phyloP scores from a whole-genome alignment of 2,329 filamentous ascomycete genomes.

The Lecanoromycetidae sp. region DNA sequence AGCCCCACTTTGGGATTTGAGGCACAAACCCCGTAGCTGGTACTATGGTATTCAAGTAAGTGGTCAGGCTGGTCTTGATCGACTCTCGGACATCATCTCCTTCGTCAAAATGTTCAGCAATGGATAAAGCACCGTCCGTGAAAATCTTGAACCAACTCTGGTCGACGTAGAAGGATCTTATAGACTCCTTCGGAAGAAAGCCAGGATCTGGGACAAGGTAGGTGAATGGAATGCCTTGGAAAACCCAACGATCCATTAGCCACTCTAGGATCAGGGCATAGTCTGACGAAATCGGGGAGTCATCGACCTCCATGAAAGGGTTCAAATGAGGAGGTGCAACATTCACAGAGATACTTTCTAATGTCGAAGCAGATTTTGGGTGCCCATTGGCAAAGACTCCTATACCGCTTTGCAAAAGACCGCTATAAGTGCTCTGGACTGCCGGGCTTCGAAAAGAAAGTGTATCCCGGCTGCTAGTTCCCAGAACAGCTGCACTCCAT shows the following conservation, averaged over 20 bases:
- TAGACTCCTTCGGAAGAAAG: constrained; percentile 1
- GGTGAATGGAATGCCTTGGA: background rate
- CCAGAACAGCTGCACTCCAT: background rate
- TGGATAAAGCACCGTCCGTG: background rate
- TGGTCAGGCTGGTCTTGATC: background rate
- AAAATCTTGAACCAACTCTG: background rate
- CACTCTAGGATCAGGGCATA: background rate
- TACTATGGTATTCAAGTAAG: background rate
- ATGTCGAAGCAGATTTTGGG: too few species aligned
- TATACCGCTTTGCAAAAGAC: too few species aligned
- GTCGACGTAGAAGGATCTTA: background rate
- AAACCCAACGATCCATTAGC: background rate
- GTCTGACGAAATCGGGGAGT: background rate
- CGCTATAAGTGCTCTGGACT: background rate
- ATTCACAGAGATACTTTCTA: too few species aligned
- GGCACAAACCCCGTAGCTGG: background rate
- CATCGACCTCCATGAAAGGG: too few species aligned
- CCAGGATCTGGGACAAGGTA: background rate
- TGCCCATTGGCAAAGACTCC: background rate
- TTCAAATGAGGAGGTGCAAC: too few species aligned
- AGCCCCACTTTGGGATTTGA: constrained; percentile 1
- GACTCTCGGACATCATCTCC: background rate
- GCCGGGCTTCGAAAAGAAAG: background rate
- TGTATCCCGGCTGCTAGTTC: background rate
- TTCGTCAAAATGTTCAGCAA: background rate